These are phyloP conservation scores for Metarhizium sp. DNA, from an alignment of 2,329 filamentous ascomycete species.

Conservation along the genomic window DNA sequence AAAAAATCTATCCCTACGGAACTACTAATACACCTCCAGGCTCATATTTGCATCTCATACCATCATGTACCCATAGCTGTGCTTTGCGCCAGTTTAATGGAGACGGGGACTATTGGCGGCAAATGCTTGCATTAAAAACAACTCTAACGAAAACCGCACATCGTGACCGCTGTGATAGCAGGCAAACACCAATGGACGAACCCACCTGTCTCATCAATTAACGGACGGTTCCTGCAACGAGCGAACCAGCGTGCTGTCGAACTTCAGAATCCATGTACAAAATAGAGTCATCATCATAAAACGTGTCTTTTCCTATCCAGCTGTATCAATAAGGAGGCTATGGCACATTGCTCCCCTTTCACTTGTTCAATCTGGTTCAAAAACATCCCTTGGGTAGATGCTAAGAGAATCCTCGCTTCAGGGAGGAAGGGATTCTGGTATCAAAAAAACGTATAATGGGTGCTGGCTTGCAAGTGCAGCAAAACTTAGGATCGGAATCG, in stretches of 20 bases:
- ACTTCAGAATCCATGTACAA: not conserved
- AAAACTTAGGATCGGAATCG: constrained; percentile 22
- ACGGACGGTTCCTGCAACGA: not conserved
- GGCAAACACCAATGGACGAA: not conserved
- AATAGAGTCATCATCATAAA: constrained; percentile 7
- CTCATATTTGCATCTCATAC: not conserved
- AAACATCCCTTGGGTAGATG: not conserved
- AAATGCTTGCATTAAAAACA: not conserved
- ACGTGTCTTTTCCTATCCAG: constrained; percentile 2
- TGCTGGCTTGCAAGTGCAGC: not conserved
- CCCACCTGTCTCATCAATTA: not conserved
- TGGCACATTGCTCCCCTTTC: not conserved
- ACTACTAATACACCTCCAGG: not conserved
- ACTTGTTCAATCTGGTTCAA: not conserved
- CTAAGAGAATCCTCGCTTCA: not conserved
- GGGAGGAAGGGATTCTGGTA: not conserved
- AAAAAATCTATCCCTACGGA: not conserved
- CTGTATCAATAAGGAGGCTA: not conserved
- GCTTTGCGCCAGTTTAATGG: not conserved
- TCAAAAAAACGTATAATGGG: constrained; percentile 5
- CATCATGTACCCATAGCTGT: not conserved
- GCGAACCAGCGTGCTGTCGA: constrained; percentile 4
- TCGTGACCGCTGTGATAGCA: not conserved
- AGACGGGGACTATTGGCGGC: not conserved
- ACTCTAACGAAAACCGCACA: not conserved